Conservation (phyloP, 441 rosid species). For the Flueggea neowawraea region DNA sequence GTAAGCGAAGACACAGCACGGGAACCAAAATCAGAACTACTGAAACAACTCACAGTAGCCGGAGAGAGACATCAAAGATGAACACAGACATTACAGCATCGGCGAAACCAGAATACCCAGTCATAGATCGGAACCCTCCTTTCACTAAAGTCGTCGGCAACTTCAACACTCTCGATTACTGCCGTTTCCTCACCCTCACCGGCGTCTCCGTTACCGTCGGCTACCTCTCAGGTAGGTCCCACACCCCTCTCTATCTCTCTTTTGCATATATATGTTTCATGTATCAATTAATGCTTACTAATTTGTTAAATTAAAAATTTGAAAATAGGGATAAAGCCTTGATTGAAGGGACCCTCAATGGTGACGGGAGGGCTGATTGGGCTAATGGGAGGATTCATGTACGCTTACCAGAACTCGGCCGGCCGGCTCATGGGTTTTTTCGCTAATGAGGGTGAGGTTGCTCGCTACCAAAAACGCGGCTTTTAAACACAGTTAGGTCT, state of each 20-base stretch:
- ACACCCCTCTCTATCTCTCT: background rate
- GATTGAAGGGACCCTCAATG: constrained; percentile 85
- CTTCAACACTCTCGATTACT: constrained; percentile 77
- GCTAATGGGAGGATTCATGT: constrained; percentile 98
- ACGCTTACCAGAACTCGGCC: constrained; percentile 95
- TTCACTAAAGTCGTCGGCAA: constrained; percentile 74
- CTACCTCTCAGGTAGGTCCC: constrained; percentile 70
- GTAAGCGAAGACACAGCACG: too few relatives aligned
- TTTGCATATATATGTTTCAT: too few relatives aligned
- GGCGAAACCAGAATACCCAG: constrained; percentile 64
- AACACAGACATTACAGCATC: constrained; percentile 71
- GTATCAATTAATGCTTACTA: background rate
- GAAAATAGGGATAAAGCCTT: constrained; percentile 77
- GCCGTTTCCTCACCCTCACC: constrained; percentile 74
- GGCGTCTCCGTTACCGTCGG: constrained; percentile 97
- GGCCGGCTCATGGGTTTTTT: constrained; percentile 97
- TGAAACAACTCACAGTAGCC: too few relatives aligned
- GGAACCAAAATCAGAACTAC: too few relatives aligned
- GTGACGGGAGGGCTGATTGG: constrained; percentile 97
- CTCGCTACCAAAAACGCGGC: constrained; percentile 63
- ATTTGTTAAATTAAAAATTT: background rate
- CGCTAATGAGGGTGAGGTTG: constrained; percentile 88
- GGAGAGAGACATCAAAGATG: constrained; percentile 31
- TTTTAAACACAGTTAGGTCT: constrained; percentile 15
- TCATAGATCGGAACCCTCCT: constrained; percentile 70